Conservation (phyloP, 352 stramenopile genomes). For the Globisporangium alternatum region DNA sequence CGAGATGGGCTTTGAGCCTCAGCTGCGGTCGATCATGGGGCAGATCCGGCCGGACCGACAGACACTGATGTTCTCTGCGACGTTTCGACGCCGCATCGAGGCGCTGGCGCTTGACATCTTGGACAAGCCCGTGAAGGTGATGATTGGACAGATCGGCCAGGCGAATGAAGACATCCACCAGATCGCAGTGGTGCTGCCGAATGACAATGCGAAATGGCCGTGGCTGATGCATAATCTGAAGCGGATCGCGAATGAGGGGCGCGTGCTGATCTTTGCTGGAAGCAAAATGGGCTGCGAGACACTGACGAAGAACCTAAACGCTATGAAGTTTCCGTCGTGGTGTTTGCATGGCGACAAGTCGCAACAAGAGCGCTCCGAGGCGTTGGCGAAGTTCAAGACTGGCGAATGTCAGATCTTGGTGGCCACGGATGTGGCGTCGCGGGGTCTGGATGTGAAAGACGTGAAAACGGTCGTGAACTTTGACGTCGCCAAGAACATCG, state of each 20-base stretch:
- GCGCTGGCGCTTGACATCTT: conserved; percentile 78
- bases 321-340: conserved; percentile 27
- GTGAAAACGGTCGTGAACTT: conserved; percentile 91
- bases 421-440: conserved; percentile 85
- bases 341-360: conserved; percentile 83
- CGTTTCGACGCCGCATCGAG: conserved; percentile 74
- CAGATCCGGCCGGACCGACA: conserved; percentile 84
- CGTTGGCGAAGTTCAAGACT: conserved; percentile 60
- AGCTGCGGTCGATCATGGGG: conserved; percentile 76
- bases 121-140: conserved; percentile 77
- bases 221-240: conserved; percentile 76
- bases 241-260: conserved; percentile 57
- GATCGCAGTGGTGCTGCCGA: conserved; percentile 67
- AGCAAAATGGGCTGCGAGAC: conserved; percentile 87
- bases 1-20: conserved; percentile 86
- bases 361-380: conserved; percentile 70
- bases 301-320: conserved; percentile 66
- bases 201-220: conserved; percentile 80
- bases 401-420: conserved; percentile 71
- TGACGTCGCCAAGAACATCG: conserved; percentile 90
- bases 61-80: conserved; percentile 88
- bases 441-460: conserved; percentile 88
- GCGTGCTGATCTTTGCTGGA: conserved; percentile 83
- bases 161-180: conserved; percentile 91
- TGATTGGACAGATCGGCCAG: conserved; percentile 73